Percentiles rank a stretch among this genome's conserved stretches.
Conservation (phyloP, 208 protist species). For the Leishmania arabica region DNA sequence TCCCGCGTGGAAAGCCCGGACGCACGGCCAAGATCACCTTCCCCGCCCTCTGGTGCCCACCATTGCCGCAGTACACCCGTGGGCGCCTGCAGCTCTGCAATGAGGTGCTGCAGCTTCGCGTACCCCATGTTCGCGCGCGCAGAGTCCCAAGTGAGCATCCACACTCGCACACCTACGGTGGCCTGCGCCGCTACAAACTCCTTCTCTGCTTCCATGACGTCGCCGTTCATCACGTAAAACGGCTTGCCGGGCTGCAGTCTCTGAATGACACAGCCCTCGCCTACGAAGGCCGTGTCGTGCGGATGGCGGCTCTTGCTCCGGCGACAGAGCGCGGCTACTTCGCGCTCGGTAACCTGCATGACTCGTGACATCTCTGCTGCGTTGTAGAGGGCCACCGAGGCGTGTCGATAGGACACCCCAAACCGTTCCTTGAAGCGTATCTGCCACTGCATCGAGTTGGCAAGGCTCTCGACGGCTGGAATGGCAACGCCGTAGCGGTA, state of each 20-base stretch:
- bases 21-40: neutral
- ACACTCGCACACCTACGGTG: slow-evolving; percentile 17
- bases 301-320: slow-evolving; percentile 20
- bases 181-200: slow-evolving; percentile 18
- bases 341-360: slow-evolving; percentile 10
- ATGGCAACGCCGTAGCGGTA: slow-evolving; percentile 54
- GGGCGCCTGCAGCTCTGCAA: slow-evolving; percentile 13
- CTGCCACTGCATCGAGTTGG: slow-evolving; percentile 14
- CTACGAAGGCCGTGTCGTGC: slow-evolving; percentile 30
- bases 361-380: slow-evolving; percentile 29
- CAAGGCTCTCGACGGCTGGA: slow-evolving; percentile 33
- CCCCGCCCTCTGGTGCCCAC: neutral
- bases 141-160: slow-evolving; percentile 24
- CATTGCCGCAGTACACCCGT: slow-evolving; percentile 18
- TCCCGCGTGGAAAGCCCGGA: neutral
- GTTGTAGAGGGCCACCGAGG: slow-evolving; percentile 25
- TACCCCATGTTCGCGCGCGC: slow-evolving; percentile 13
- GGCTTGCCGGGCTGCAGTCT: slow-evolving; percentile 32
- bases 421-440: slow-evolving; percentile 23
- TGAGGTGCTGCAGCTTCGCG: slow-evolving; percentile 10
- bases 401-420: slow-evolving; percentile 19
- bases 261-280: slow-evolving; percentile 47
- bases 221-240: slow-evolving; percentile 52
- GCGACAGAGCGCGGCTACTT: slow-evolving; percentile 27
- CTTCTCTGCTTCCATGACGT: slow-evolving; percentile 23